Percentiles rank a stretch among this genome's conserved stretches.
These are phyloP conservation scores for Borovskyia barvae DNA, from an alignment of 208 protist species.

Conservation along the genomic window DNA sequence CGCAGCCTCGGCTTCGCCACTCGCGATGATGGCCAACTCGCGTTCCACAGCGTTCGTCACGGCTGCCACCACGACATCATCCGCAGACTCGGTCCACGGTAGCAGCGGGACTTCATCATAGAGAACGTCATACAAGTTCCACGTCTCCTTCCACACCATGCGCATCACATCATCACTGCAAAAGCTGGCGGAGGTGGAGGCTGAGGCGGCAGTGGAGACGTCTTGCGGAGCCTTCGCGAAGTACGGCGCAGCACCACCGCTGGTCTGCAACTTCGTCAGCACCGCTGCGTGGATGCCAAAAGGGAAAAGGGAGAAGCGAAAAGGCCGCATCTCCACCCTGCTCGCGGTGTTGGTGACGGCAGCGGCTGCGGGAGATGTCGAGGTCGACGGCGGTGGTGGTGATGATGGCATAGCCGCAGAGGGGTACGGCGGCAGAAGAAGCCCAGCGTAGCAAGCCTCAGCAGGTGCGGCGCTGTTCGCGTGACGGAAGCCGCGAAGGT, in stretches of 20 bases:
- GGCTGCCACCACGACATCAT: neutral
- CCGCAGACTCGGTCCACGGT: slow-evolving; percentile 19
- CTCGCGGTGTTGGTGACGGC: neutral
- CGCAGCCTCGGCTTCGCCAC: neutral
- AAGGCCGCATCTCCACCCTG: slow-evolving; percentile 19
- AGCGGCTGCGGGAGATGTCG: neutral
- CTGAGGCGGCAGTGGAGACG: neutral
- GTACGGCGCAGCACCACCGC: neutral
- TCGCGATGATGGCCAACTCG: neutral
- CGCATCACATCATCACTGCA: slow-evolving; percentile 6
- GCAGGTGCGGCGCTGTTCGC: slow-evolving; percentile 43
- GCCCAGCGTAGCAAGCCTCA: slow-evolving; percentile 1
- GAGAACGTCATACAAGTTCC: slow-evolving; percentile 83
- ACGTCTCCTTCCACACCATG: slow-evolving; percentile 81
- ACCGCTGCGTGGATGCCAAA: slow-evolving; percentile 45
- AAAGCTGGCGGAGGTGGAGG: neutral
- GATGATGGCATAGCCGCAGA: neutral
- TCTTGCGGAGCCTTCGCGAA: neutral
- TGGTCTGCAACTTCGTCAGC: slow-evolving; percentile 3
- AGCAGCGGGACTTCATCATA: slow-evolving; percentile 79
- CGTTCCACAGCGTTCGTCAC: slow-evolving; percentile 7
- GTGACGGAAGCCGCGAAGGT: slow-evolving; percentile 74
- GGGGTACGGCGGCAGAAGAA: neutral
- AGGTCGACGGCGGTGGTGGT: neutral
- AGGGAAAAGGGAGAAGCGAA: slow-evolving; percentile 56